phyloP scores from a whole-genome alignment of 73 alveolate genomes.

The Uronychia binucleata region DNA sequence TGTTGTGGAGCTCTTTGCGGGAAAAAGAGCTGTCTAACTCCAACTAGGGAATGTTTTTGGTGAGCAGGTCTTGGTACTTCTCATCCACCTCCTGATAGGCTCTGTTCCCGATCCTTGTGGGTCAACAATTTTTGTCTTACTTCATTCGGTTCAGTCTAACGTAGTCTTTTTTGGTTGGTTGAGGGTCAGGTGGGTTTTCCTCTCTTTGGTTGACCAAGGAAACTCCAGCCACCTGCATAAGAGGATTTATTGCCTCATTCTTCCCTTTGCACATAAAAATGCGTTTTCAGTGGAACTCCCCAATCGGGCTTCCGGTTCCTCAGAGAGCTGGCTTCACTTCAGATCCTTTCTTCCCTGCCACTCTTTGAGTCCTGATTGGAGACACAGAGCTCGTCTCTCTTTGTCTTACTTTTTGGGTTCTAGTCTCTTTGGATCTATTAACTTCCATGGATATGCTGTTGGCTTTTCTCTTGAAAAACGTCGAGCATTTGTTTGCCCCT shows the following conservation, averaged over 20 bases:
- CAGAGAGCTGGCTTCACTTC: not conserved
- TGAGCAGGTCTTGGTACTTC: conserved; percentile 19
- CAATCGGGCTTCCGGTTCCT: too few species aligned
- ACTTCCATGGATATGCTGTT: not conserved
- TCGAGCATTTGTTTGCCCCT: not conserved
- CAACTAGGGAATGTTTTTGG: conserved; percentile 46
- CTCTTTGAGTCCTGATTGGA: not conserved
- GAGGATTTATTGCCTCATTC: not conserved
- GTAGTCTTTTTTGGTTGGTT: not conserved
- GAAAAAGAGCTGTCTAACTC: conserved; percentile 37
- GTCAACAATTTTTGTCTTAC: not conserved
- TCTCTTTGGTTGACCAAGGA: not conserved
- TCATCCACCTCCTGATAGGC: conserved; percentile 7
- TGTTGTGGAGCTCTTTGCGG: conserved; percentile 39
- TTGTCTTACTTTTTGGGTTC: not conserved
- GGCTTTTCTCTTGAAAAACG: not conserved
- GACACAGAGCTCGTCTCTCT: not conserved
- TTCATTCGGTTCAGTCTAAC: not conserved
- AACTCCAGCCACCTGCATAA: not conserved
- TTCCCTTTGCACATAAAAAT: not conserved
- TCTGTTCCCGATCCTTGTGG: not conserved
- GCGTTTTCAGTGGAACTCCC: not conserved
- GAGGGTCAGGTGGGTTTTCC: not conserved
- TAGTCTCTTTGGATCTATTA: too few species aligned
- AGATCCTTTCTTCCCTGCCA: not conserved